Evolutionary conservation across 2,329 filamentous ascomycete species (phyloP), one percentile per base, ranked within the genome.

Genomic region (Fusarium pininemorale): DNA sequence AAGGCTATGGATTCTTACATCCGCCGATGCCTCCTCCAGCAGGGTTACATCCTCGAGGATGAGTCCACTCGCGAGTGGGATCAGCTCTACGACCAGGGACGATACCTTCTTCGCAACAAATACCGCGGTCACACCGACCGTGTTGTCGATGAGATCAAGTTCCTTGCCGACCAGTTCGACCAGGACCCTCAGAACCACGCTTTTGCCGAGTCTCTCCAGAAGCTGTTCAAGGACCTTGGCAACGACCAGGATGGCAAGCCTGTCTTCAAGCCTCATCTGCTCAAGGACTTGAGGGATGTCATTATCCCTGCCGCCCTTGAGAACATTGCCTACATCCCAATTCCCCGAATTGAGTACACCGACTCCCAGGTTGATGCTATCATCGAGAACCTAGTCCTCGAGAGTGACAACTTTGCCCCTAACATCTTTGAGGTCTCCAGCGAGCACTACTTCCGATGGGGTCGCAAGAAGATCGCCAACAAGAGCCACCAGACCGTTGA

Each of bases 361-460:
- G 96, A 98, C 77, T 88, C 89, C 6, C 90, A 92, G 87, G 87
- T 97, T 58, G 96, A 99, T 82, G 92, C 92, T 55, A 90, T 98
- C 55, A 90, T 99, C 50, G 96, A 99, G 86, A 99, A 99, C 82
- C 86, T 99, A 16, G 93, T 98, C 51, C 89, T 99, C 59, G 96
- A 99, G 85, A 95, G 94, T 75, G 95, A 98, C 86, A 99, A 99
- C 84, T 91, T 99, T 77, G 94, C 95, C 84, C 96, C 96, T 73
- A 99, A 99, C 78, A 88, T 96, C 10, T 83, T 97, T 44, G 96
- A 99, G 82, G 88, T 98, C 70, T 90, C 91, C 67, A 96, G 91
- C 80, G 95, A 98, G 85, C 96, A 98, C 86, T 97, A 96, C 86
- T 94, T 95, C 90, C 92, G 94, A 76, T 98, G 93, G 91, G 96